A percentile compares a stretch with the other conserved stretches of the same genome.
These are phyloP conservation scores for Suhomyces vadensis DNA, from an alignment of 805 yeast genomes.

Conservation along the genomic window DNA sequence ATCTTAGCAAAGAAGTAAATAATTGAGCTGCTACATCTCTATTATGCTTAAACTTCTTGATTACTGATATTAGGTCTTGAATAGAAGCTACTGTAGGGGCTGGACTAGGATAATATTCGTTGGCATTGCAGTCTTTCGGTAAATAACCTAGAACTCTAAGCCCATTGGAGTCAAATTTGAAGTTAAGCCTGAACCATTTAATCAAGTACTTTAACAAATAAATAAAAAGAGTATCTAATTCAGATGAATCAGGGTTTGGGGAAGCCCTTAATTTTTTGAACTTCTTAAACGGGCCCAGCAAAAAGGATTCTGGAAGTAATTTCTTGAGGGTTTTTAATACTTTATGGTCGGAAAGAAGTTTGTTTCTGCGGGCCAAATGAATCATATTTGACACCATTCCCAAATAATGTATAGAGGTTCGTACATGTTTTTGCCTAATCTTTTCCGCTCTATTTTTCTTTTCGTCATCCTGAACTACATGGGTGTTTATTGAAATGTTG, in stretches of 20 bases:
- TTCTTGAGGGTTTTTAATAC: conserved; percentile 25
- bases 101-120: conserved; percentile 23
- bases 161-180: conserved; percentile 30
- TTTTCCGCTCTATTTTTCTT: conserved; percentile 10
- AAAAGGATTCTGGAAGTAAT: conserved; percentile 24
- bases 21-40: conserved; percentile 37
- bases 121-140: conserved; percentile 13
- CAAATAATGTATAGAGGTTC: conserved; percentile 17
- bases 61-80: conserved; percentile 12
- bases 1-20: conserved; percentile 29
- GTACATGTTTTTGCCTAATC: conserved; percentile 13
- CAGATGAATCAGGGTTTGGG: neutral
- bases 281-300: conserved; percentile 16
- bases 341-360: conserved; percentile 17
- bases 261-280: neutral
- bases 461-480: conserved; percentile 7
- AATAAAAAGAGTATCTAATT: conserved; percentile 20
- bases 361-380: conserved; percentile 23
- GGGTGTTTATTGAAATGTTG: conserved; percentile 5
- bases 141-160: conserved; percentile 29
- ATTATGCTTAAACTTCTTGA: conserved; percentile 29
- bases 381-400: conserved; percentile 25
- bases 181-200: conserved; percentile 37
- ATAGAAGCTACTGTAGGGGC: conserved; percentile 13
- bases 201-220: conserved; percentile 32